Evolutionary conservation across 805 yeast species (phyloP), one percentile per base, ranked within the genome.

Genomic region (Barnettozyma vustinii): DNA sequence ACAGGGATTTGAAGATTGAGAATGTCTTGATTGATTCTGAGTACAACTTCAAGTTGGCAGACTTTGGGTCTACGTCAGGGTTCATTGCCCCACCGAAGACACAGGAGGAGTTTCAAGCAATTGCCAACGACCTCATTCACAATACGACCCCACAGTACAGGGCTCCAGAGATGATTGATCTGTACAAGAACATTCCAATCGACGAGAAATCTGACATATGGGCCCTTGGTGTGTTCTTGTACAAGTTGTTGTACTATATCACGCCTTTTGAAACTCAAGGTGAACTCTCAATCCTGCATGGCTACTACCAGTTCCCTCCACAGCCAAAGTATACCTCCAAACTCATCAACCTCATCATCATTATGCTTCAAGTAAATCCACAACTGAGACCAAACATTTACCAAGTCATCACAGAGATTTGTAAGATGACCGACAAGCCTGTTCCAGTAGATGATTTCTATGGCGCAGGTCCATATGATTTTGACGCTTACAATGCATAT

Each of bases 91-190:
- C 95, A 2, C 97, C 97, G 2, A 78, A 77, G 51, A 84, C 81
- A 57, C 81, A 77, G 40, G 81, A 79, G 50, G 92, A 85, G 62
- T 84, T 84, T 63, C 87, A 83, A 54, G 62, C 76, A n/a, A 70
- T 91, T 32, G 85, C 87, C 48, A 88, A 87, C 60, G 97, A 92
- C 63, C 81, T 92, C 48, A 78, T 88, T 59, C 81, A 83, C 54
- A 96, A 92, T 62, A 92, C 99, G 0, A 92, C 99, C 4, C 96
- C 96, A 15, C 99, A 94, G 66, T 92, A 87, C 62, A 72, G 95
- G 55, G 73, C 90, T 4, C 96, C 96, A 4, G 96, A 87, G 65
- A 87, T 87, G 94, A 70, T 87, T 27, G 92, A 87, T 59, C 69
- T 87, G 32, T 74, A 79, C 45, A 74, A 79, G 50, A 81, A 87